Conservation (phyloP, 257 asterid genomes). For the Solanum gandarillasii region DNA sequence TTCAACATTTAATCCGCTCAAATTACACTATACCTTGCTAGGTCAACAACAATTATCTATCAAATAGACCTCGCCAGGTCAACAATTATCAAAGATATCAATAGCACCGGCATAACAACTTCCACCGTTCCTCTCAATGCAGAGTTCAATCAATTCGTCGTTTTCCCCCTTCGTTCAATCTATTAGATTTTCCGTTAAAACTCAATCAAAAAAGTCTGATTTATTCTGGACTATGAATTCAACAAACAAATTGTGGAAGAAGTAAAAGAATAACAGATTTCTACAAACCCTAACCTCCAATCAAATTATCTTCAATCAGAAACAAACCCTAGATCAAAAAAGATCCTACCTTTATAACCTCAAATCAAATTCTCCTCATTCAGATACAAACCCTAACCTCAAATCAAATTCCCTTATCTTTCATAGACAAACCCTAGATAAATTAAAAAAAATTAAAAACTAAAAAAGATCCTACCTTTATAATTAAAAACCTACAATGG, state of each 20-base stretch:
- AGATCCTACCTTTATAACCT: not conserved
- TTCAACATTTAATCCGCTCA: slow-evolving; percentile 11
- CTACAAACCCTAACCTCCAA: slow-evolving; percentile 13
- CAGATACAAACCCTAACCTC: slow-evolving; percentile 10
- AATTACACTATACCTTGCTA: not conserved
- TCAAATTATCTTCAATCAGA: not conserved
- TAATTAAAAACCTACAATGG: slow-evolving; percentile 14
- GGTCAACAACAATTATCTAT: not conserved
- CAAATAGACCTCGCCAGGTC: not conserved
- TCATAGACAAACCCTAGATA: slow-evolving; percentile 6
- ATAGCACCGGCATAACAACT: slow-evolving; percentile 1
- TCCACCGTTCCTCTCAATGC: slow-evolving; percentile 7
- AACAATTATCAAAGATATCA: slow-evolving; percentile 8
- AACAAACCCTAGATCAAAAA: not conserved
- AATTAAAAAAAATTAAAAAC: not conserved
- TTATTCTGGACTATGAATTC: not conserved
- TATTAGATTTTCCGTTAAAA: not conserved
- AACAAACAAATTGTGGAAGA: not conserved
- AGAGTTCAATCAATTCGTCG: not conserved
- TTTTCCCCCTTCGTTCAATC: not conserved
- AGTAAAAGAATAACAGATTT: not conserved
- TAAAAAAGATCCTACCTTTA: slow-evolving; percentile 17
- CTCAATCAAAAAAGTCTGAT: not conserved
- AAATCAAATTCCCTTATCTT: not conserved
- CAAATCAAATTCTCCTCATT: slow-evolving; percentile 1